A percentile compares a stretch with the other conserved stretches of the same genome.
Evolutionary conservation across 768 basidiomycete species (phyloP).

Genomic region (Hygrocybe punicea): DNA sequence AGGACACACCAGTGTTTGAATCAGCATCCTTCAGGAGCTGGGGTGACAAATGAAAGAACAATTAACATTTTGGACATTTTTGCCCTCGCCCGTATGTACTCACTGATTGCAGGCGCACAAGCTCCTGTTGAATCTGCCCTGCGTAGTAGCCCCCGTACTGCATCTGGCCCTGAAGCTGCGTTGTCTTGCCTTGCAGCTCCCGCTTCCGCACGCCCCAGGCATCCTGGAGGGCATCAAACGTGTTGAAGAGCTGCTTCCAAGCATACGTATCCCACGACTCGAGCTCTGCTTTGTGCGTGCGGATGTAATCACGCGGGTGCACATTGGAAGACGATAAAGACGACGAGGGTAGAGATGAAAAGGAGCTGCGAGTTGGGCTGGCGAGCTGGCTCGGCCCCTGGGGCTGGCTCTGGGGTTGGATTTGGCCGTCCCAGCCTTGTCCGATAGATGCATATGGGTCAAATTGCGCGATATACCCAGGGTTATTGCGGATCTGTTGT

Average conservation of each 20-base stretch:
- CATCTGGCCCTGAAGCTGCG: constrained; percentile 45
- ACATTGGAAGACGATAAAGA: constrained; percentile 38
- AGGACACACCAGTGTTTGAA: constrained; percentile 45
- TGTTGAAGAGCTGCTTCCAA: constrained; percentile 66
- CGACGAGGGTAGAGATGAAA: not conserved
- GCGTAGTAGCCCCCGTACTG: constrained; percentile 46
- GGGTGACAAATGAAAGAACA: constrained; percentile 9
- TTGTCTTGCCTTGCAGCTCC: constrained; percentile 49
- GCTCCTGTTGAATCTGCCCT: constrained; percentile 52
- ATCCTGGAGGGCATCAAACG: constrained; percentile 62
- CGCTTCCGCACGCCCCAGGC: constrained; percentile 62
- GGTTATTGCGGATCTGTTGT: constrained; percentile 47
- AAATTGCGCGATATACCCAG: constrained; percentile 48
- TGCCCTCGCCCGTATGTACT: constrained; percentile 18
- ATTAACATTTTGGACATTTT: not conserved
- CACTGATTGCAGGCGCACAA: constrained; percentile 57
- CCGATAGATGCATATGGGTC: constrained; percentile 50
- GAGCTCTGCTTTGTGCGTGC: constrained; percentile 60
- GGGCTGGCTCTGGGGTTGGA: constrained; percentile 17
- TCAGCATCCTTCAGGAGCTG: constrained; percentile 59
- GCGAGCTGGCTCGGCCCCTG: not conserved
- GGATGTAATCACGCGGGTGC: constrained; percentile 70
- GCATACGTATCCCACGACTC: constrained; percentile 68
- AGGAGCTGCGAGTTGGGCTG: constrained; percentile 8
- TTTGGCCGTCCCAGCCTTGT: constrained; percentile 41